Conservation (phyloP, 306 rosid species). For the Geum urbanum region DNA sequence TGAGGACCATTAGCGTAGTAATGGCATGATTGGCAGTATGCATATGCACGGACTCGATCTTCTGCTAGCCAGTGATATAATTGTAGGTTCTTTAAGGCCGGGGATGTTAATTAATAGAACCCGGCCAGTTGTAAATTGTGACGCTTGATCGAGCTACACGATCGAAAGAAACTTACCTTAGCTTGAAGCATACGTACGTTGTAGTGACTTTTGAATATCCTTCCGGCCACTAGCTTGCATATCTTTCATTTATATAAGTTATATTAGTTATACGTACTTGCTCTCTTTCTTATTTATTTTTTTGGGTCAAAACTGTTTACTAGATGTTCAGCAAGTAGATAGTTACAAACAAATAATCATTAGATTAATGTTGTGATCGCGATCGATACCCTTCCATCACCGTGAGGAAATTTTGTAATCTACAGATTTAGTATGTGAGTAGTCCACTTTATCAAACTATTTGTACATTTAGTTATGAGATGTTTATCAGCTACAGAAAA, state of each 20-base stretch:
- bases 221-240: background rate
- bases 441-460: conserved; percentile 1
- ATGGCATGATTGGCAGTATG: too few relatives aligned
- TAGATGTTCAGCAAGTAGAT: background rate
- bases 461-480: background rate
- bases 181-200: too few relatives aligned
- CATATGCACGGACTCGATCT: too few relatives aligned
- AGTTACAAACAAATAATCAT: background rate
- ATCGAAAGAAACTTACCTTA: too few relatives aligned
- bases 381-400: background rate
- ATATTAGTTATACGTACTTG: background rate
- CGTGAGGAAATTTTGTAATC: background rate
- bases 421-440: background rate
- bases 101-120: too few relatives aligned
- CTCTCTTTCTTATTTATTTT: background rate
- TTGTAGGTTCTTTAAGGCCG: too few relatives aligned
- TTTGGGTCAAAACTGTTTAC: background rate
- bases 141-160: too few relatives aligned
- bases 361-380: background rate
- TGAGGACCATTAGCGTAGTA: too few relatives aligned
- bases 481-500: background rate
- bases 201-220: too few relatives aligned
- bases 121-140: too few relatives aligned
- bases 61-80: too few relatives aligned
- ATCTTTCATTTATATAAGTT: background rate